phyloP scores from a whole-genome alignment of 2,329 filamentous ascomycete species.

The Volutella citrinella region DNA sequence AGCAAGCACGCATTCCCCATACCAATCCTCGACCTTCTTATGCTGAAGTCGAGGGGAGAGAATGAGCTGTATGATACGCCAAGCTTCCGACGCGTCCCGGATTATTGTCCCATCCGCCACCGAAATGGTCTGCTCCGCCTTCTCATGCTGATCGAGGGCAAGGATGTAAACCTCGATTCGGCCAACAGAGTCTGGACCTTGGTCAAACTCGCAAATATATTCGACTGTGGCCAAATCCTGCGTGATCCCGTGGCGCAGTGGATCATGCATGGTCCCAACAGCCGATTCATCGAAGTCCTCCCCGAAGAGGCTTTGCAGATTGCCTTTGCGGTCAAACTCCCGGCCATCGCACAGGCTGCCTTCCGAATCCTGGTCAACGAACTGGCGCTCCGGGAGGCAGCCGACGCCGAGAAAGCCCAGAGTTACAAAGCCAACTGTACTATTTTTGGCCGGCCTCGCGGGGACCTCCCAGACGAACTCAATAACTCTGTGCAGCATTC shows the following conservation, averaged over 20 bases:
- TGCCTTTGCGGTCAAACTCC: slow-evolving; percentile 44
- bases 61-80: slow-evolving; percentile 23
- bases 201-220: slow-evolving; percentile 58
- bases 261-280: slow-evolving; percentile 55
- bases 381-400: slow-evolving; percentile 47
- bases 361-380: slow-evolving; percentile 64
- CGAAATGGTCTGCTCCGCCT: slow-evolving; percentile 61
- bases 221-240: slow-evolving; percentile 48
- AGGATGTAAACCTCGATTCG: slow-evolving; percentile 57
- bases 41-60: slow-evolving; percentile 20
- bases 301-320: slow-evolving; percentile 61
- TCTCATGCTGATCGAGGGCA: slow-evolving; percentile 55
- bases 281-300: slow-evolving; percentile 59
- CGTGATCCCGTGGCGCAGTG: slow-evolving; percentile 53
- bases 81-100: slow-evolving; percentile 38
- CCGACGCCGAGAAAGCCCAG: slow-evolving; percentile 10
- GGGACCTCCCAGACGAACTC: slow-evolving; percentile 50
- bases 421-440: slow-evolving; percentile 26
- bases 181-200: slow-evolving; percentile 66
- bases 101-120: slow-evolving; percentile 65
- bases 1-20: slow-evolving; percentile 2
- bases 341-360: slow-evolving; percentile 42
- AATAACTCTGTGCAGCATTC: slow-evolving; percentile 58
- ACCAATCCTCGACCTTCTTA: slow-evolving; percentile 10
- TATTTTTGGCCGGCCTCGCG: slow-evolving; percentile 45